Evolutionary conservation across 208 protist species (phyloP), one percentile per base, ranked within the genome.

Genomic region (Trypanosoma rangeli): DNA sequence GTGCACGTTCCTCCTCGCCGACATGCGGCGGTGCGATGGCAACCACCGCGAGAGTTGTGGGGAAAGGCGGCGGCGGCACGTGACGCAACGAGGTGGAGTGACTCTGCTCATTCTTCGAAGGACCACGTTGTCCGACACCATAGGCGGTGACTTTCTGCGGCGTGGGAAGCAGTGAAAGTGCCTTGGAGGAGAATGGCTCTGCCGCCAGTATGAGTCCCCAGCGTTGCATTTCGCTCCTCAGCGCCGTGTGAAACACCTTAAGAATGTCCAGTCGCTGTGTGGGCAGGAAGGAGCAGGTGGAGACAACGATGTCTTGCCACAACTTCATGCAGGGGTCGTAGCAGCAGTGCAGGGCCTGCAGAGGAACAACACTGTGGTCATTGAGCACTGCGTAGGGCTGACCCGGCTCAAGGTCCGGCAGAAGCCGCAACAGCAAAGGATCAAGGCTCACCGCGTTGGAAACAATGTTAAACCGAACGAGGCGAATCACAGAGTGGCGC

Each of bases 261-360:
- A 97, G 74, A 59, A 95, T 53, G 39, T 71, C 67, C 61, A 85
- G 49, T 1, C 92, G 87, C 52, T 80, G 62, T 29, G 75, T 58
- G 10, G 92, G 92, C 74, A 97, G 74, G 53, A 93, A 74, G 10
- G 89, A 95, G 16, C 91, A 79, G 39, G 70, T 73, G 8, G 89
- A 49, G 29, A 94, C 75, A 33, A 68, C 59, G 10, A 83, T 73
- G 55, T 87, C 84, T 63, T 94, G 86, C 92, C 92, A 95, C 16
- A 67, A 60, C 31, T 69, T 55, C 81, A 92, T 89, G 37, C 74
- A 70, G 0, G 90, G 84, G 58, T 97, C 92, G 63, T 83, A 93
- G 78, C 87, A 94, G 79, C 92, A 94, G 76, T 97, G 92, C 3
- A 97, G 75, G 8, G 86, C 80, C 75, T 97, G 92, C 59, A 97